These are phyloP conservation scores for Adansonia rubrostipa DNA, from an alignment of 441 rosid genomes.

Conservation along the genomic window DNA sequence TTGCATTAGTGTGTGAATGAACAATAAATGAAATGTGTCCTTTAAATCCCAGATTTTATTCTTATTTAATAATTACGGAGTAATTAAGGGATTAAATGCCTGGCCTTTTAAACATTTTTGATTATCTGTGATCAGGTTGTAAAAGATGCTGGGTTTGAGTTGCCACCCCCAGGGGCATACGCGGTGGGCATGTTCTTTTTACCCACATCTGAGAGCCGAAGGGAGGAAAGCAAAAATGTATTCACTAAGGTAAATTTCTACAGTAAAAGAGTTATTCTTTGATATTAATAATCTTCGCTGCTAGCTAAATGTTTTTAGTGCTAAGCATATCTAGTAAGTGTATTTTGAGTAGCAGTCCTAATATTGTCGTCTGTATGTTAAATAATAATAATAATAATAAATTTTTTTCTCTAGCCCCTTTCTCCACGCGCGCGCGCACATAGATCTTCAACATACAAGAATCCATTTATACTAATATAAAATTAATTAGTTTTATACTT, in stretches of 20 bases:
- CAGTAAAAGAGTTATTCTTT: neutral
- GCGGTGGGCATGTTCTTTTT: constrained; percentile 99
- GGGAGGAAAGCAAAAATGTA: constrained; percentile 84
- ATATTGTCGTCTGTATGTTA: neutral
- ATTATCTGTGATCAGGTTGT: constrained; percentile 50
- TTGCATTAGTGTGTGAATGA: neutral
- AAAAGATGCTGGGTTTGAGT: constrained; percentile 72
- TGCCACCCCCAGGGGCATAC: constrained; percentile 83
- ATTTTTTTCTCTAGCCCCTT: no score
- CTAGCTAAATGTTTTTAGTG: neutral
- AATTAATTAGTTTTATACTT: no score
- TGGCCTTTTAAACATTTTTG: constrained; percentile 14
- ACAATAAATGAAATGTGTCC: neutral
- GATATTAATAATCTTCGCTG: neutral
- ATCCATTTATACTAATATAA: no score
- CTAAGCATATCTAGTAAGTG: neutral
- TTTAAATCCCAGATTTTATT: neutral
- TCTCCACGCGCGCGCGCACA: no score
- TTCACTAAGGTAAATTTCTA: constrained; percentile 73
- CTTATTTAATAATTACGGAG: neutral
- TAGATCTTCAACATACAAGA: no score
- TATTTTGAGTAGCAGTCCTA: constrained; percentile 1
- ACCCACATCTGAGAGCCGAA: constrained; percentile 77
- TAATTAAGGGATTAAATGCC: neutral
- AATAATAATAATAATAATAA: neutral